Conservation (phyloP, 345 rosid genomes). For the Streptanthus diversifolius region DNA sequence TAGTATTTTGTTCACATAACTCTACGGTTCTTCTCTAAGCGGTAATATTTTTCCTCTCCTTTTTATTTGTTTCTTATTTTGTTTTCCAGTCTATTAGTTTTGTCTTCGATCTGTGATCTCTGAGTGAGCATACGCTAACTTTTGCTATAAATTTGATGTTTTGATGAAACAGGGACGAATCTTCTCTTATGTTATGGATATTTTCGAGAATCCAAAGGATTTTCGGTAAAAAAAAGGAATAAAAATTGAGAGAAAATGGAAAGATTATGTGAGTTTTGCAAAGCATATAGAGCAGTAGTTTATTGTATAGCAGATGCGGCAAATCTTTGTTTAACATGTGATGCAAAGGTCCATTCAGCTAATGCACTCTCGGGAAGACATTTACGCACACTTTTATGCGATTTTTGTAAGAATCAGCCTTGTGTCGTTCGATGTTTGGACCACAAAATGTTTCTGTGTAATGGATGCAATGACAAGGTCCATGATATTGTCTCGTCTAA, state of each 20-base stretch:
- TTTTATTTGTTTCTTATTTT: background rate
- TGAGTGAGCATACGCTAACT: background rate
- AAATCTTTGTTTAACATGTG: constrained; percentile 77
- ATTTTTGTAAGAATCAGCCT: constrained; percentile 48
- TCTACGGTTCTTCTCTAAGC: background rate
- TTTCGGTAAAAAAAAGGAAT: background rate
- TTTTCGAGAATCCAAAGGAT: background rate
- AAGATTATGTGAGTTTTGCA: constrained; percentile 71
- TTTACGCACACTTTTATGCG: constrained; percentile 69
- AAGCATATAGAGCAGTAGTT: constrained; percentile 58
- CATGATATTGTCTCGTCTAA: constrained; percentile 44
- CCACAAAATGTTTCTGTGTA: constrained; percentile 60
- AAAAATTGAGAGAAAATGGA: constrained; percentile 44
- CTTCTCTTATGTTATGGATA: constrained; percentile 11
- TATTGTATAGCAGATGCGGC: constrained; percentile 88
- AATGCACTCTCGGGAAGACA: constrained; percentile 75
- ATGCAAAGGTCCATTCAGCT: constrained; percentile 85
- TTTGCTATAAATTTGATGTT: background rate
- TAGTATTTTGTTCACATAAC: background rate
- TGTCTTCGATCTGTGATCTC: constrained; percentile 19
- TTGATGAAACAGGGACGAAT: constrained; percentile 32
- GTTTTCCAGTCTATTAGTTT: background rate
- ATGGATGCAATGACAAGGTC: constrained; percentile 50
- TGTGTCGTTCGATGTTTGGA: constrained; percentile 55
- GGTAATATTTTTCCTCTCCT: background rate